These are phyloP conservation scores for Sporobolus alterniflorus DNA, from an alignment of 202 grass and related monocot genomes.

Conservation along the genomic window DNA sequence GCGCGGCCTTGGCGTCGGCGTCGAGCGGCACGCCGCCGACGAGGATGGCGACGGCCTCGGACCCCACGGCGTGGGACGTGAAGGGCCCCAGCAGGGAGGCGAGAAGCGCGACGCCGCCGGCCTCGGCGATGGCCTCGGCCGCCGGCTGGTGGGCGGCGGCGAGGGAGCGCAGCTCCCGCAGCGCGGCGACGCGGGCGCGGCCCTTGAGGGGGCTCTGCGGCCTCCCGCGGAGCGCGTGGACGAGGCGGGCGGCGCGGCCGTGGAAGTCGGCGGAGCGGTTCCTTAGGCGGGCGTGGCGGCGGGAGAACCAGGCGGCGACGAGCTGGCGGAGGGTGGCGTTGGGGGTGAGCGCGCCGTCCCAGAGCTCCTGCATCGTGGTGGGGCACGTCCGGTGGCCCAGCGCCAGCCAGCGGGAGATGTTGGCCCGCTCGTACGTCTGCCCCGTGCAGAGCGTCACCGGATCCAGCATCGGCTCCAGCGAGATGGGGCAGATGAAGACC, in stretches of 20 bases:
- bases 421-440: constrained; percentile 92
- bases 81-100: constrained; percentile 84
- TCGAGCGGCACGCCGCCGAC: constrained; percentile 67
- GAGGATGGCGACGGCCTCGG: constrained; percentile 88
- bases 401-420: constrained; percentile 88
- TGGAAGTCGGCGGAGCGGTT: constrained; percentile 93
- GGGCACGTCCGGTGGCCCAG: constrained; percentile 95
- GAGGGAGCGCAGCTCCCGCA: constrained; percentile 73
- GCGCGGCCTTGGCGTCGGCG: constrained; percentile 58
- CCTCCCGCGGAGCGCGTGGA: constrained; percentile 55
- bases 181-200: constrained; percentile 65
- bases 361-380: constrained; percentile 99
- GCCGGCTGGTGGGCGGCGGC: constrained; percentile 64
- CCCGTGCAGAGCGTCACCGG: constrained; percentile 98
- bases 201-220: constrained; percentile 82
- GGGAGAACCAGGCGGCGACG: constrained; percentile 95
- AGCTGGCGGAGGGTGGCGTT: constrained; percentile 92
- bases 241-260: constrained; percentile 82
- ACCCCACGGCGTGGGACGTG: constrained; percentile 89
- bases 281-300: constrained; percentile 75
- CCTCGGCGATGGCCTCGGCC: constrained; percentile 64
- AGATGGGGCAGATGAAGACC: constrained; percentile 99
- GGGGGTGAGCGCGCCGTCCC: constrained; percentile 86
- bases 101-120: constrained; percentile 58
- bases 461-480: constrained; percentile 98